These are phyloP conservation scores for Citrus inodora DNA, from an alignment of 345 rosid species.

Conservation along the genomic window DNA sequence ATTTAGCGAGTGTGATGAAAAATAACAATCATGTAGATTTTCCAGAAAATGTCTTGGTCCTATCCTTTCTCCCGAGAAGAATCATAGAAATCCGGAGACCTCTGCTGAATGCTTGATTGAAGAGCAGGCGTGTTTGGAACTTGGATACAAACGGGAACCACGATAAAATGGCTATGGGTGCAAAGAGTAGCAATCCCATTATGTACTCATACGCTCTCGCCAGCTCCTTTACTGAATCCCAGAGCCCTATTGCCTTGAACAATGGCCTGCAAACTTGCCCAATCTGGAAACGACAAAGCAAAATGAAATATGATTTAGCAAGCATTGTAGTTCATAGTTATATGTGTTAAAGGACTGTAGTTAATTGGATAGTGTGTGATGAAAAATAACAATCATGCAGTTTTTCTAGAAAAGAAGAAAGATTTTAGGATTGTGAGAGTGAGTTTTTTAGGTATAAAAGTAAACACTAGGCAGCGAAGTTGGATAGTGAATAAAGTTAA, in stretches of 20 bases:
- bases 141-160: conserved; percentile 90
- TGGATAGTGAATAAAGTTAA: too few species aligned
- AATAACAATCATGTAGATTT: not conserved
- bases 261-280: conserved; percentile 64
- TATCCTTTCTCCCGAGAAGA: conserved; percentile 56
- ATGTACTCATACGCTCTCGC: conserved; percentile 81
- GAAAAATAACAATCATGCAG: not conserved
- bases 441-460: not conserved
- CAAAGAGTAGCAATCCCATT: conserved; percentile 75
- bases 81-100: conserved; percentile 95
- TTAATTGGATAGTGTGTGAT: not conserved
- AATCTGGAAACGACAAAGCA: conserved; percentile 36
- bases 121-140: conserved; percentile 82
- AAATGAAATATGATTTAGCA: not conserved
- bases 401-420: not conserved
- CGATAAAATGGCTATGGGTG: conserved; percentile 68
- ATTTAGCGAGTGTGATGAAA: not conserved
- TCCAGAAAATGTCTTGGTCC: not conserved
- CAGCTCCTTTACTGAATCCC: conserved; percentile 90
- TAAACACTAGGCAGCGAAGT: not conserved
- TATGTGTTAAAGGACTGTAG: too few species aligned
- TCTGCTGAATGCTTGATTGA: conserved; percentile 93
- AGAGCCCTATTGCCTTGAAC: conserved; percentile 48
- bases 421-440: not conserved
- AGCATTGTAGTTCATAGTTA: not conserved